Evolutionary conservation across 768 basidiomycete genomes (phyloP), one percentile per base, ranked within the genome.

Genomic region (Rickenella mellea): DNA sequence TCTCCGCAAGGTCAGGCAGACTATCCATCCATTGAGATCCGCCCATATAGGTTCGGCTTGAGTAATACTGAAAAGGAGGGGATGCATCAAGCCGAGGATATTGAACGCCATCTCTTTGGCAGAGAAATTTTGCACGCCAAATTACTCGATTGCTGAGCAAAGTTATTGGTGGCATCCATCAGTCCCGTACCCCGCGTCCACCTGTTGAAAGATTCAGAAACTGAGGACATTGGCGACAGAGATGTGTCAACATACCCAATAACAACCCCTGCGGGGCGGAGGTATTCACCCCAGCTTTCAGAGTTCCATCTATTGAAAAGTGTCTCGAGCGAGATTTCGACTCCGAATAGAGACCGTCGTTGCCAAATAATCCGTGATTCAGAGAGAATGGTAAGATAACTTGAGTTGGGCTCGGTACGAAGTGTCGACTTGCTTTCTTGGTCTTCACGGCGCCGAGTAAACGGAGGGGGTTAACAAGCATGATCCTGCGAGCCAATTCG

Each of bases 81-180:
- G 96, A 57, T 99, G 96, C 94, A 99, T 98, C 39, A 99, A 74
- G 46, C 96, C 94, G 42, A 99, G 83, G 54, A 99, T 91, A 65
- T 99, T 99, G 79, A 99, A 99, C 0, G 96, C 93, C 96, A 98
- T 99, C 66, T 99, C 96, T 69, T 98, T 98, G 22, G 96, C 86
- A 1, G 94, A 98, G 78, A 98, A 99, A 1, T 96, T 99, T 50
- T 94, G 80, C 45, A 96, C 89, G 47, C 96, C 96, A 48, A 84
- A 75, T 45, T 80, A 74, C 67, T 99, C 96, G 31, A 99, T 41
- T 91, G 90, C 45, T 93, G 87, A 21, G 96, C 91, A 40, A 97
- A 83, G 31, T 84, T 88, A 66, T 93, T 93, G 32, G 90, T 93
- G 3, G 92, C 84, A 44, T 76, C 83, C 96, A 99, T 98, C 39